A percentile compares a stretch with the other conserved stretches of the same genome.
Conservation (phyloP, 2,329 filamentous ascomycete genomes). For the Hymenoscyphus fructigenus region DNA sequence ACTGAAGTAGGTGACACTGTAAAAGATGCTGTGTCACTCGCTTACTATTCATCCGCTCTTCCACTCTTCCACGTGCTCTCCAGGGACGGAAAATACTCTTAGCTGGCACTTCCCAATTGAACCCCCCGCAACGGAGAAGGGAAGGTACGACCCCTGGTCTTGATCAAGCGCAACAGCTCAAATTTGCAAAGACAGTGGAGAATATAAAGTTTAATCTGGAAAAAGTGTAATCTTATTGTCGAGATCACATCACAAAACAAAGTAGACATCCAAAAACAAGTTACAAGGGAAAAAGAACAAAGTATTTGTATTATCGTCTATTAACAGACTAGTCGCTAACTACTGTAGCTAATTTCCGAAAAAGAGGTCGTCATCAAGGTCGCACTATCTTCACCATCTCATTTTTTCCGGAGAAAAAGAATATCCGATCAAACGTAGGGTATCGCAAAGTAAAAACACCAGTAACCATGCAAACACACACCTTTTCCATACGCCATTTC, state of each 20-base stretch:
- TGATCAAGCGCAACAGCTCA: too few relatives aligned
- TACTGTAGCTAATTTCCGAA: not conserved
- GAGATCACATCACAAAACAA: not conserved
- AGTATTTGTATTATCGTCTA: not conserved
- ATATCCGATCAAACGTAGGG: not conserved
- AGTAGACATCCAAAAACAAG: not conserved
- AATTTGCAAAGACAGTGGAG: too few relatives aligned
- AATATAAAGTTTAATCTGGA: too few relatives aligned
- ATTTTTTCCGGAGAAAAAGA: not conserved
- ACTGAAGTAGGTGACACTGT: too few relatives aligned
- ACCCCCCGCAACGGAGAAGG: too few relatives aligned
- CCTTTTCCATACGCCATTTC: conserved; percentile 1
- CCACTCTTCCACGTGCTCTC: too few relatives aligned
- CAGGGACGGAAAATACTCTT: too few relatives aligned
- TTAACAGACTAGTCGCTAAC: not conserved
- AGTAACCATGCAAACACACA: not conserved
- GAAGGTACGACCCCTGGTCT: too few relatives aligned
- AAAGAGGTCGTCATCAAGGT: not conserved
- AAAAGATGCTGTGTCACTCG: too few relatives aligned
- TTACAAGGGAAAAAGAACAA: not conserved
- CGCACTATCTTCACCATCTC: not conserved
- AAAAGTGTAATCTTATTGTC: too few relatives aligned
- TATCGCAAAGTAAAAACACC: not conserved
- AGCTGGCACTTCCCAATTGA: too few relatives aligned
- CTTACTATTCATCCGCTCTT: too few relatives aligned